Evolutionary conservation across 2,329 filamentous ascomycete genomes (phyloP).

Genomic region (Hymenotorrendiella dingleyae): DNA sequence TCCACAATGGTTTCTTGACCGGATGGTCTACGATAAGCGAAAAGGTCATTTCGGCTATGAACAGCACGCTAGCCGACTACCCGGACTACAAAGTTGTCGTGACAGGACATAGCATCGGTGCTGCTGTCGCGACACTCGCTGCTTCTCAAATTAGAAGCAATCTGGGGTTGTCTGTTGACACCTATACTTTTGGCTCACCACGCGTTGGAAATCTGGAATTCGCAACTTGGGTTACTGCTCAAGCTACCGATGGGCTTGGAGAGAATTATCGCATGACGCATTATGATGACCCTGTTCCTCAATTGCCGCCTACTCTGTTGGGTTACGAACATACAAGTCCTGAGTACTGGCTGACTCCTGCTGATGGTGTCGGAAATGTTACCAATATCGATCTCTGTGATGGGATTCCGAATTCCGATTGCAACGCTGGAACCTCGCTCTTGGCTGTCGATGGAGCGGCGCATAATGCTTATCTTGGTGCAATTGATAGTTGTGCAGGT

Average conservation of each 20-base stretch:
- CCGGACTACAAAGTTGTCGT: constrained; percentile 23
- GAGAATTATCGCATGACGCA: constrained; percentile 59
- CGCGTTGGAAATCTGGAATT: constrained; percentile 27
- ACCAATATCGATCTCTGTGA: constrained; percentile 41
- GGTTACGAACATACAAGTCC: constrained; percentile 61
- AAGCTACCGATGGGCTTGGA: constrained; percentile 29
- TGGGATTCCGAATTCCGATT: constrained; percentile 41
- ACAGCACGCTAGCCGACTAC: constrained; percentile 14
- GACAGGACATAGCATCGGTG: constrained; percentile 29
- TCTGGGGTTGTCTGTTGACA: constrained; percentile 7
- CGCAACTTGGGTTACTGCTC: constrained; percentile 21
- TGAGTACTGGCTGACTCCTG: constrained; percentile 62
- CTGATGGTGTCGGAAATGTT: constrained; percentile 30
- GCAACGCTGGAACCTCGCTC: constrained; percentile 45
- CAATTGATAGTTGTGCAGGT: constrained; percentile 40
- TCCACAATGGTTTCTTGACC: constrained; percentile 24
- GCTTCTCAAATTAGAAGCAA: constrained; percentile 22
- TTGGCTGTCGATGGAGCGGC: constrained; percentile 33
- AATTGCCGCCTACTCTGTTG: constrained; percentile 55
- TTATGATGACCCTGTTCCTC: constrained; percentile 59
- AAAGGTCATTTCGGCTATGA: constrained; percentile 17
- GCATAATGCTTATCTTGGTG: constrained; percentile 45
- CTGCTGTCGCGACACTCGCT: constrained; percentile 26
- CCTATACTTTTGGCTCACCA: constrained; percentile 28
- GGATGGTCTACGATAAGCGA: constrained; percentile 16